phyloP scores from a whole-genome alignment of 805 yeast species.

The Soucietia sequanensis region DNA sequence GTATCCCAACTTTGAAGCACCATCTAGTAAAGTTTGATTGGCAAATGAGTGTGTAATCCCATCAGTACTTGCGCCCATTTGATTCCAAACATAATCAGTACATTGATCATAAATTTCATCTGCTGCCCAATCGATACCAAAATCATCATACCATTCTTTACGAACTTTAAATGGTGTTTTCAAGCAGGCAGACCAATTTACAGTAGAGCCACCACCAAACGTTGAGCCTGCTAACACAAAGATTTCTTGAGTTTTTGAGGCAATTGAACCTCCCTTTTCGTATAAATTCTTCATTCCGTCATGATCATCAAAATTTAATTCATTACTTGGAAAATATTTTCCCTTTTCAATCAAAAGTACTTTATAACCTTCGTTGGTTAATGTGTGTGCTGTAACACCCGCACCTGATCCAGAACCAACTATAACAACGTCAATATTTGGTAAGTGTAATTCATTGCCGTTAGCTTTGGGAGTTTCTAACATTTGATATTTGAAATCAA shows the following conservation, averaged over 20 bases:
- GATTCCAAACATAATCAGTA: conserved; percentile 43
- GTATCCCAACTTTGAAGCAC: conserved; percentile 46
- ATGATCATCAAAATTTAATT: conserved; percentile 35
- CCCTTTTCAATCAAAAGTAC: conserved; percentile 54
- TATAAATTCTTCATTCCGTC: conserved; percentile 36
- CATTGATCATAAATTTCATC: conserved; percentile 42
- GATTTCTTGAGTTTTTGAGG: conserved; percentile 33
- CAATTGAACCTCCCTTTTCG: conserved; percentile 38
- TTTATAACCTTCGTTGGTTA: conserved; percentile 41
- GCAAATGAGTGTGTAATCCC: conserved; percentile 42
- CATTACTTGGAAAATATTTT: conserved; percentile 33
- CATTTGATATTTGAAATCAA: conserved; percentile 28
- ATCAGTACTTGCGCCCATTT: conserved; percentile 47
- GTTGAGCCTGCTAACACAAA: conserved; percentile 50
- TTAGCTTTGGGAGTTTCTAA: conserved; percentile 28
- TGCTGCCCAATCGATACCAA: conserved; percentile 48
- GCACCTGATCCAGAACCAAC: conserved; percentile 56
- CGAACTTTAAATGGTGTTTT: conserved; percentile 51
- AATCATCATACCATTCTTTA: conserved; percentile 48
- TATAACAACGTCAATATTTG: conserved; percentile 44
- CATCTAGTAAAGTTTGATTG: conserved; percentile 43
- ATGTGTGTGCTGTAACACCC: conserved; percentile 50
- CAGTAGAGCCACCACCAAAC: conserved; percentile 58
- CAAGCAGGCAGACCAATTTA: conserved; percentile 57
- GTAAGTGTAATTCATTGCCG: conserved; percentile 29